Evolutionary conservation across 106 monocot species (phyloP), one percentile per base, ranked within the genome.

Genomic region (Allium sativum): DNA sequence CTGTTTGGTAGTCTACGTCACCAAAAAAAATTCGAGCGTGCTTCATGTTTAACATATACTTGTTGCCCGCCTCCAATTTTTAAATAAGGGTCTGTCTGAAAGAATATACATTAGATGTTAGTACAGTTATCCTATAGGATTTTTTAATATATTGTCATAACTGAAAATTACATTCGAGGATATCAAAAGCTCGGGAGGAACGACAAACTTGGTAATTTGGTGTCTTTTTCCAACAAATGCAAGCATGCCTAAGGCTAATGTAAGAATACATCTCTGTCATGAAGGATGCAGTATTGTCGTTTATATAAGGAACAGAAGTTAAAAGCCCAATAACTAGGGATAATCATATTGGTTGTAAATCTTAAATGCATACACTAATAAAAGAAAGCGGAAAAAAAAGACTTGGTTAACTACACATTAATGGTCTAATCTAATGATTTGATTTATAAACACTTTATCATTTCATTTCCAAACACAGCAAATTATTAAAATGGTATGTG

Each of bases 161-260:
- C 42, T 54, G 12, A 70, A 3, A 56, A 61, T 87, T 78, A 96
- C 96, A 69, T 78, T 53, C 45, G 22, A 74, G 65, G 77, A 69
- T 20, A 78, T 59, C 43, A 76, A 79, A 20, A 55, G 48, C 12
- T 80, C 82, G 8, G 84, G 70, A 2, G 59, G 59, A 3, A 73
- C 77, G 21, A 61, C 72, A 61, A 98, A 63, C 47, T 83, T 80
- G 52, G 71, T 62, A 58, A 98, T 80, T 10, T 92, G 76, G 66
- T 72, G 88, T 11, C 73, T 59, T 69, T 81, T 98, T 64, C 82
- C 98, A 12, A 76, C 79, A 88, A 88, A 92, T 44, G 74, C 82
- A 50, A 98, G 72, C 73, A 92, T 79, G 40, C 70, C 72, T 15
- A 53, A 66, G 22, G 98, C 76, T 62, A 92, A 42, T 52, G 82